Evolutionary conservation across 2,329 filamentous ascomycete species (phyloP).

Genomic region (Diaporthe longicolla): DNA sequence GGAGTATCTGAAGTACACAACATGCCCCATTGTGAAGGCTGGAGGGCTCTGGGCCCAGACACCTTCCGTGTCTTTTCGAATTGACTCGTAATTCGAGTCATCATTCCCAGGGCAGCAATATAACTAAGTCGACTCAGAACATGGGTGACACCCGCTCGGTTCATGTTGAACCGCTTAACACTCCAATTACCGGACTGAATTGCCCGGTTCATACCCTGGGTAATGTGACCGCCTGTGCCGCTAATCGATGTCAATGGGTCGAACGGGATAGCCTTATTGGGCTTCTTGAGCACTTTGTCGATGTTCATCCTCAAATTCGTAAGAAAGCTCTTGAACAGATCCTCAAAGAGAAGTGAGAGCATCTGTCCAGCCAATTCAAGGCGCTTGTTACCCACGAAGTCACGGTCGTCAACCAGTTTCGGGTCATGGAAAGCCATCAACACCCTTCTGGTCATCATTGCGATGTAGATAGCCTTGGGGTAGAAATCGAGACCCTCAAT

Average conservation of each 20-base stretch:
- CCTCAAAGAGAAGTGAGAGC: slow-evolving; percentile 93
- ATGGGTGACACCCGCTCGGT: slow-evolving; percentile 95
- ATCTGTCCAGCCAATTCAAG: slow-evolving; percentile 95
- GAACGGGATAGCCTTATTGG: slow-evolving; percentile 88
- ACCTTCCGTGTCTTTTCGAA: slow-evolving; percentile 99
- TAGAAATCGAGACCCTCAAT: slow-evolving; percentile 94
- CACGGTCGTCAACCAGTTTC: slow-evolving; percentile 92
- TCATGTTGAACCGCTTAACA: slow-evolving; percentile 98
- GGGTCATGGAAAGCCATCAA: slow-evolving; percentile 93
- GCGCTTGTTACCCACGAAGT: slow-evolving; percentile 98
- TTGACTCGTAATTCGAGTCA: slow-evolving; percentile 98
- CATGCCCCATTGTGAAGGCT: slow-evolving; percentile 99
- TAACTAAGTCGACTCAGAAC: slow-evolving; percentile 96
- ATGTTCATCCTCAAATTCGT: slow-evolving; percentile 91
- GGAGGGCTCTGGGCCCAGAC: slow-evolving; percentile 92
- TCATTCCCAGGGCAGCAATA: slow-evolving; percentile 97
- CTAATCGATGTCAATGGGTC: slow-evolving; percentile 89
- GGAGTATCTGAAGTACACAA: slow-evolving; percentile 97
- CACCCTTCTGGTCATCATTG: slow-evolving; percentile 97
- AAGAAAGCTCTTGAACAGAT: slow-evolving; percentile 97
- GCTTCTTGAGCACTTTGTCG: slow-evolving; percentile 95
- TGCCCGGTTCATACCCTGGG: slow-evolving; percentile 92
- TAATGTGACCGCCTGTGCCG: slow-evolving; percentile 89
- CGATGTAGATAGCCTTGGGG: slow-evolving; percentile 96
- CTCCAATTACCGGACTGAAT: slow-evolving; percentile 99